phyloP scores from a whole-genome alignment of 2,329 filamentous ascomycete species.

The Trichoderma koningiopsis region DNA sequence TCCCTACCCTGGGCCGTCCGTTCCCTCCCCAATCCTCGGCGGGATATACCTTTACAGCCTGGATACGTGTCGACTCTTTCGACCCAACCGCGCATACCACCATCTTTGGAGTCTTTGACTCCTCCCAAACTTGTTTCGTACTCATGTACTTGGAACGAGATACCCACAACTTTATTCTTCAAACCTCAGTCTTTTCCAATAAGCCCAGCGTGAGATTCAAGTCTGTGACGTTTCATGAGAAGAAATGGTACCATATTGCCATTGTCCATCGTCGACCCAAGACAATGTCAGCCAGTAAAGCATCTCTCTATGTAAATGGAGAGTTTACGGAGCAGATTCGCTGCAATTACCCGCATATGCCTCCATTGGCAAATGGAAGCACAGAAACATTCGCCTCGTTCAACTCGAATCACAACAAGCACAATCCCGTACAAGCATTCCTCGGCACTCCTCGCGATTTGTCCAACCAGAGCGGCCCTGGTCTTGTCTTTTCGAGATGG shows the following conservation, averaged over 20 bases:
- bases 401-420: slow-evolving; percentile 58
- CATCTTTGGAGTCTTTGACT: slow-evolving; percentile 92
- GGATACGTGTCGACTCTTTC: slow-evolving; percentile 86
- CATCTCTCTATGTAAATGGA: slow-evolving; percentile 87
- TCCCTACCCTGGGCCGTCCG: slow-evolving; percentile 78
- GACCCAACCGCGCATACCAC: slow-evolving; percentile 87
- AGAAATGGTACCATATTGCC: slow-evolving; percentile 90
- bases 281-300: slow-evolving; percentile 74
- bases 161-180: slow-evolving; percentile 89
- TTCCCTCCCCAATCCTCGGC: slow-evolving; percentile 79
- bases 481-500: slow-evolving; percentile 77
- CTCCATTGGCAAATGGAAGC: slow-evolving; percentile 63
- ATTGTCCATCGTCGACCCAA: slow-evolving; percentile 81
- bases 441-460: slow-evolving; percentile 89
- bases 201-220: slow-evolving; percentile 94
- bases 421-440: slow-evolving; percentile 82
- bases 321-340: slow-evolving; percentile 92
- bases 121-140: slow-evolving; percentile 88
- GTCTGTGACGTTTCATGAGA: slow-evolving; percentile 71
- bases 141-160: slow-evolving; percentile 93
- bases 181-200: slow-evolving; percentile 86
- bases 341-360: slow-evolving; percentile 80
- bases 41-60: slow-evolving; percentile 90
- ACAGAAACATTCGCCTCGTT: slow-evolving; percentile 72
- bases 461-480: slow-evolving; percentile 72